phyloP scores from a whole-genome alignment of 768 basidiomycete genomes.

The Pulveroboletus sp. region DNA sequence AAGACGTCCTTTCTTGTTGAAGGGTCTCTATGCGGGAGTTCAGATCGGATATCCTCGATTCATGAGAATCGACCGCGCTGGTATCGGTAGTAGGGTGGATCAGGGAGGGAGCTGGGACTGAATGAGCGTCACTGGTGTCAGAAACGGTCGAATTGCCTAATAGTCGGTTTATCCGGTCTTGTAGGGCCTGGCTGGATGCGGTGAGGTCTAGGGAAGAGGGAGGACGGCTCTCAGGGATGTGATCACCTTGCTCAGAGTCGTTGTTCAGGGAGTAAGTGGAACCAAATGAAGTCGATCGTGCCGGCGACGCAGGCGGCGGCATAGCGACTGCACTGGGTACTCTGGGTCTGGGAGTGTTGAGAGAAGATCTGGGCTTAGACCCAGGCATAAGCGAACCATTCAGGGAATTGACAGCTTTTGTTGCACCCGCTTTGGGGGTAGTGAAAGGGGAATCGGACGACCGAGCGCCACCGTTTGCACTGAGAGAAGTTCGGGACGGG shows the following conservation, averaged over 20 bases:
- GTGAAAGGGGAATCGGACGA: conserved; percentile 52
- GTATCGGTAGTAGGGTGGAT: conserved; percentile 38
- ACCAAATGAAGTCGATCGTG: conserved; percentile 29
- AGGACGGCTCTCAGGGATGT: conserved; percentile 10
- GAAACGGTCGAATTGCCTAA: conserved; percentile 30
- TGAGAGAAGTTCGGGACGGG: conserved; percentile 35
- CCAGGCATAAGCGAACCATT: conserved; percentile 18
- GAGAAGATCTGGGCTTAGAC: conserved; percentile 31
- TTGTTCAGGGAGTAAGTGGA: conserved; percentile 40
- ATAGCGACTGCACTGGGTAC: conserved; percentile 72
- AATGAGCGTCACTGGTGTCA: conserved; percentile 8
- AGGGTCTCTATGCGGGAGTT: conserved; percentile 49
- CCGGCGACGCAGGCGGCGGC: conserved; percentile 75
- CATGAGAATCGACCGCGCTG: conserved; percentile 7
- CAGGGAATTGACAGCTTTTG: conserved; percentile 16
- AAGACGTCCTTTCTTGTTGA: conserved; percentile 66
- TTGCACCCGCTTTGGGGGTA: conserved; percentile 59
- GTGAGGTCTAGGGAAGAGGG: conserved; percentile 35
- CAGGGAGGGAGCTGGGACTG: conserved; percentile 29
- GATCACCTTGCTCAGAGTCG: conserved; percentile 15
- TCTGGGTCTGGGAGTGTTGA: conserved; percentile 57
- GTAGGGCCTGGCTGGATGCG: conserved; percentile 38
- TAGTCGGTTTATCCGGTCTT: conserved; percentile 48
- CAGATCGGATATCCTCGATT: conserved; percentile 19
- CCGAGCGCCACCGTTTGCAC: conserved; percentile 37